Conservation (phyloP, 2,329 filamentous ascomycete species). For the Xenoacremonium recifei region DNA sequence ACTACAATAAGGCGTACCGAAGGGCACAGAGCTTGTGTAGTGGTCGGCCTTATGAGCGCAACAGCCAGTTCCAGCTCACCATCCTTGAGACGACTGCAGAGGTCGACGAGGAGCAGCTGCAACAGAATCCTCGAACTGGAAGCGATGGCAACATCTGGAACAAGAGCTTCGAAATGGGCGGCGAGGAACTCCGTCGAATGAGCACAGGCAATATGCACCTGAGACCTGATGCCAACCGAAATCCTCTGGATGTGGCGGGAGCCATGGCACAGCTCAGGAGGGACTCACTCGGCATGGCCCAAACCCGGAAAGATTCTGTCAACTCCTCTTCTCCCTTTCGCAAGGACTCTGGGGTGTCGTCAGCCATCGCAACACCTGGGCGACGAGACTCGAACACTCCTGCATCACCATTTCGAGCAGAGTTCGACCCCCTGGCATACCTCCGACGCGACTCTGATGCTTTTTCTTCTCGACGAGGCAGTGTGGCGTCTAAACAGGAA, state of each 20-base stretch:
- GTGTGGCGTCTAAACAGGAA: slow-evolving; percentile 30
- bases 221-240: not conserved
- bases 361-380: slow-evolving; percentile 16
- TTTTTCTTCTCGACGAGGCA: slow-evolving; percentile 11
- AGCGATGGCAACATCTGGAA: slow-evolving; percentile 26
- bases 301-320: not conserved
- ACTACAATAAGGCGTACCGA: slow-evolving; percentile 35
- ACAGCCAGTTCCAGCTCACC: slow-evolving; percentile 37
- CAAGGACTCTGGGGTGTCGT: slow-evolving; percentile 11
- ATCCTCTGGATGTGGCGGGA: not conserved
- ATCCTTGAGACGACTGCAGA: slow-evolving; percentile 37
- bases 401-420: slow-evolving; percentile 15
- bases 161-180: slow-evolving; percentile 6
- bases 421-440: slow-evolving; percentile 6
- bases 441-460: not conserved
- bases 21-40: slow-evolving; percentile 35
- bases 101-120: slow-evolving; percentile 21
- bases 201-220: slow-evolving; percentile 35
- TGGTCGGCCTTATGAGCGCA: slow-evolving; percentile 33
- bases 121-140: slow-evolving; percentile 26
- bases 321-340: slow-evolving; percentile 2
- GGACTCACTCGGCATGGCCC: not conserved
- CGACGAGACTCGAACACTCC: slow-evolving; percentile 8
- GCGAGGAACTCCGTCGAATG: slow-evolving; percentile 29
- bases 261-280: not conserved